Conservation (phyloP, 768 basidiomycete species). For the Termitomyces titanicus region DNA sequence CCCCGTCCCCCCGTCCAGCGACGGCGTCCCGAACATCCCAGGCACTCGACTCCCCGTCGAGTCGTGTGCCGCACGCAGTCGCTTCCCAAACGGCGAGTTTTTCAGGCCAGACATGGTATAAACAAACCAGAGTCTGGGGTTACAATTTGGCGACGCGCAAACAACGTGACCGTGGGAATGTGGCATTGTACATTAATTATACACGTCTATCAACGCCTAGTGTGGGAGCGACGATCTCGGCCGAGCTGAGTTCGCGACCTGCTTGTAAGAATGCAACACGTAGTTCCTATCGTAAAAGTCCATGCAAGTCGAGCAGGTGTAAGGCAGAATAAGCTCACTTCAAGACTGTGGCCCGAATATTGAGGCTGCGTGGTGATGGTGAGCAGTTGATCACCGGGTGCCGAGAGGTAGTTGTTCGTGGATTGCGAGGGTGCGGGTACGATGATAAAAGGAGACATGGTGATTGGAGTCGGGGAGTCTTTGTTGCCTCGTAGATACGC, state of each 20-base stretch:
- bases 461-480: constrained; percentile 22
- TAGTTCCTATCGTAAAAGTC: constrained; percentile 39
- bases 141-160: too few species aligned
- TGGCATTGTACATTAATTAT: too few species aligned
- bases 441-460: constrained; percentile 21
- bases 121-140: too few species aligned
- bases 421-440: neutral
- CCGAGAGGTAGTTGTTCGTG: constrained; percentile 11
- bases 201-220: too few species aligned
- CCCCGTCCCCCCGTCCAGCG: too few species aligned
- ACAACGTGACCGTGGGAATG: too few species aligned
- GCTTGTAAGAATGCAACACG: constrained; percentile 41
- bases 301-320: neutral
- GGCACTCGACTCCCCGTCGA: too few species aligned
- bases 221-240: constrained; percentile 25
- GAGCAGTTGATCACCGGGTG: constrained; percentile 28
- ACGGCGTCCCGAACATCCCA: constrained; percentile 37
- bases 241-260: constrained; percentile 43
- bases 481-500: constrained; percentile 39
- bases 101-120: constrained; percentile 66
- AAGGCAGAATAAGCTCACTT: constrained; percentile 29
- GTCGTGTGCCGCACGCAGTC: constrained; percentile 70
- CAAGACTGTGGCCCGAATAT: constrained; percentile 44
- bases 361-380: constrained; percentile 32
- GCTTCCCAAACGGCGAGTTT: constrained; percentile 83